These are phyloP conservation scores for Coniella vitis DNA, from an alignment of 2,329 filamentous ascomycete genomes.

Conservation along the genomic window DNA sequence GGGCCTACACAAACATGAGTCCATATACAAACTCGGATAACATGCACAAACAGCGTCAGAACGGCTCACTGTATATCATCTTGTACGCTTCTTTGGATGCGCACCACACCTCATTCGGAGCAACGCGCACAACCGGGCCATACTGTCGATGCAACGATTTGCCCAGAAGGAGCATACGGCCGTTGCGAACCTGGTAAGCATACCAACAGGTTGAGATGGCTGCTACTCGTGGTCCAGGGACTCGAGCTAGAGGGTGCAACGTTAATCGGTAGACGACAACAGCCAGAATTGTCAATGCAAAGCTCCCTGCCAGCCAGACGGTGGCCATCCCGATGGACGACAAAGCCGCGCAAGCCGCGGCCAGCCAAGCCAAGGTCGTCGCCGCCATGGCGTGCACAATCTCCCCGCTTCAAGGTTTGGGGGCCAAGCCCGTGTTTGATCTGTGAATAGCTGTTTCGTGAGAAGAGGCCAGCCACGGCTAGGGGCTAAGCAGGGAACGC, in stretches of 20 bases:
- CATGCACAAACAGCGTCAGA: neutral
- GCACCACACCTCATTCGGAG: conserved; percentile 49
- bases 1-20: conserved; percentile 27
- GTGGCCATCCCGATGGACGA: neutral
- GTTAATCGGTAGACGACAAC: conserved; percentile 30
- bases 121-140: conserved; percentile 45
- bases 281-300: neutral
- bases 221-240: conserved; percentile 42
- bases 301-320: neutral
- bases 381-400: neutral
- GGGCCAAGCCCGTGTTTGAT: too few relatives aligned
- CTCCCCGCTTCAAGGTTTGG: neutral
- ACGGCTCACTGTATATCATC: conserved; percentile 38
- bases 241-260: conserved; percentile 36
- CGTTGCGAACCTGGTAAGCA: conserved; percentile 37
- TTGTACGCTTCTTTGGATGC: conserved; percentile 40
- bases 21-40: neutral
- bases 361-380: neutral
- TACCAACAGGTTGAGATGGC: conserved; percentile 43
- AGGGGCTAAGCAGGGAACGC: too few relatives aligned
- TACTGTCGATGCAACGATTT: conserved; percentile 39
- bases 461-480: too few relatives aligned
- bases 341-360: neutral
- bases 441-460: too few relatives aligned
- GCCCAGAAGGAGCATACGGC: conserved; percentile 34